Base-by-base conservation (phyloP, 352 stramenopile genomes). In the Stramenopiles sp. region DNA sequence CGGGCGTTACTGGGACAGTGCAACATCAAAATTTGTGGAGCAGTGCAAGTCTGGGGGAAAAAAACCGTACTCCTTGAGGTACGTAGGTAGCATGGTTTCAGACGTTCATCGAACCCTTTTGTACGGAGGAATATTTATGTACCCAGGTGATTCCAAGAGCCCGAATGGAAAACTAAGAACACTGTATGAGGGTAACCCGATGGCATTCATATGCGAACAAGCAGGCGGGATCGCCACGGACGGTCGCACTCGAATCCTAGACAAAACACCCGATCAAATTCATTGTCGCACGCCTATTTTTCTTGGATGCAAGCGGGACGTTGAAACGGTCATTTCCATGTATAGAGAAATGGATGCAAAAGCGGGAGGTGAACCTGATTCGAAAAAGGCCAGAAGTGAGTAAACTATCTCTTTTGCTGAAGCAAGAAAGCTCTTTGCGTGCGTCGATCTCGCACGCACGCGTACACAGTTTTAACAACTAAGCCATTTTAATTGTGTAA, bases 131-230 rank as follows among this genome's bases (percentile, higher is more conserved):
- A 96, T 99, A 78, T 99, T 97, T 82, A 80, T 98, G 71, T 99
- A 98, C 85, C 94, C 94, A 34, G 88, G 90, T 3, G 94, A 97
- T 79, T 87, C 85, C 73, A 97, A 97, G 79, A 87, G 85, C 73
- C 78, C 82, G 79, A 81, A 80, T 30, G 88, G 88, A 82, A 99
- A 99, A 84, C 86, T 99, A 79, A 91, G 94, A 84, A 85, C 97
- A 75, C 87, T 99, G 1, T 99, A 99, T 83, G 94, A 98, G 83
- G 94, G 90, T 82, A 98, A 97, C 87, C 94, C 95, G n/a, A 98
- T 98, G 95, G 95, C 94, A 71, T 92, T 97, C 81, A 97, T 98
- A 80, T 93, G 98, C 75, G 94, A 98, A 79, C 88, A 98, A 83
- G 93, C 93, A 74, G 93, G 94, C 74, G 94, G 94, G 68, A 88